Conservation (phyloP, 768 basidiomycete species). For the Psilocybe subaeruginosa region DNA sequence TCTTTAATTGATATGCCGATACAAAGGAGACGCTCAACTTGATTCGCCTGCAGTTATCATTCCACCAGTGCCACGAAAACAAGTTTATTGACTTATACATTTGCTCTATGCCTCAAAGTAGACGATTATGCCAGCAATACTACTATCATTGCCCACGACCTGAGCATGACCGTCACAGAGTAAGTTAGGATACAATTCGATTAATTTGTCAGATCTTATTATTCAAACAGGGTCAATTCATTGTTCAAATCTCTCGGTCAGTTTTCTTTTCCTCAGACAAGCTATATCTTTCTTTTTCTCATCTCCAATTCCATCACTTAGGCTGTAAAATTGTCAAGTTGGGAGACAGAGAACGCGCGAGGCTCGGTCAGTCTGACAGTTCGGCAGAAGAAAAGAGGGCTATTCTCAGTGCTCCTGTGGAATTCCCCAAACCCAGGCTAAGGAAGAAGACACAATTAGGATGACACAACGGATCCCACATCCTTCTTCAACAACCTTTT, state of each 20-base stretch:
- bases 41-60: slow-evolving; percentile 39
- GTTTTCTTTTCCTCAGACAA: slow-evolving; percentile 15
- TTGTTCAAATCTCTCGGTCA: slow-evolving; percentile 77
- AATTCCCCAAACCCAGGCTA: slow-evolving; percentile 72
- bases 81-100: slow-evolving; percentile 75
- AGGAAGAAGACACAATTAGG: slow-evolving; percentile 30
- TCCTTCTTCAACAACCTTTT: neutral
- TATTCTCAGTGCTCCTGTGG: slow-evolving; percentile 72
- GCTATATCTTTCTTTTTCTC: neutral
- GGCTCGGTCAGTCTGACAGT: slow-evolving; percentile 66
- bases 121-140: slow-evolving; percentile 81
- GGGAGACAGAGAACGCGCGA: slow-evolving; percentile 63
- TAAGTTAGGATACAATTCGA: slow-evolving; percentile 39
- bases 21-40: neutral
- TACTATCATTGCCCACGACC: slow-evolving; percentile 68
- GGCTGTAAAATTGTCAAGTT: slow-evolving; percentile 76
- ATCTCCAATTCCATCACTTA: slow-evolving; percentile 23
- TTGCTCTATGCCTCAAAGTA: slow-evolving; percentile 77
- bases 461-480: neutral
- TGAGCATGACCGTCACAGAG: slow-evolving; percentile 67
- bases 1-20: neutral
- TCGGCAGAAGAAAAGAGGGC: slow-evolving; percentile 72
- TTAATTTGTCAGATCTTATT: neutral
- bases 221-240: slow-evolving; percentile 47
- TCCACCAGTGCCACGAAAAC: slow-evolving; percentile 73